phyloP scores from a whole-genome alignment of 805 yeast species.

The Monosporozyma yasuniensis region DNA sequence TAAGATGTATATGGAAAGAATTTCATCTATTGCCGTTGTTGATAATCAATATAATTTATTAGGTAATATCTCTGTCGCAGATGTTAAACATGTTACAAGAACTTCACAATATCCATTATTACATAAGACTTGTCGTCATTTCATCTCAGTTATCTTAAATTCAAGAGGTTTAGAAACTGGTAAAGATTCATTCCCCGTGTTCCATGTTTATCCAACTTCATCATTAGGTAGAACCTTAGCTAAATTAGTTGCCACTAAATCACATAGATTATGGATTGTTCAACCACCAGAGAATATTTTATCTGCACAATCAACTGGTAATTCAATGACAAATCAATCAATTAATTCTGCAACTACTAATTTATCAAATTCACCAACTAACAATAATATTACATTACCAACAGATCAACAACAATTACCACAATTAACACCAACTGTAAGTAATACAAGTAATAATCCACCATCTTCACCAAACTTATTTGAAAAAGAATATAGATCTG shows the following conservation, averaged over 20 bases:
- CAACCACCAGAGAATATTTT: constrained; percentile 38
- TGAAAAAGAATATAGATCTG: constrained; percentile 50
- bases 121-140: constrained; percentile 77
- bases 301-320: constrained; percentile 15
- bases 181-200: constrained; percentile 93
- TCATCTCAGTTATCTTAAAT: constrained; percentile 75
- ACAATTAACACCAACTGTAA: constrained; percentile 7
- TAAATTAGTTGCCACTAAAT: constrained; percentile 86
- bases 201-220: constrained; percentile 75
- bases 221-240: constrained; percentile 86
- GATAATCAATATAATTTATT: constrained; percentile 66
- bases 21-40: constrained; percentile 87
- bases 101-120: constrained; percentile 79
- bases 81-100: constrained; percentile 78
- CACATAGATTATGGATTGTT: constrained; percentile 84
- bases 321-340: constrained; percentile 2
- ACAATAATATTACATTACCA: not conserved
- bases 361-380: not conserved
- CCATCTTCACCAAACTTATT: constrained; percentile 21
- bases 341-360: not conserved
- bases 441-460: not conserved
- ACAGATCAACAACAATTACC: constrained; percentile 4
- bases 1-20: constrained; percentile 75
- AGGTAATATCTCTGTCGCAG: constrained; percentile 92
- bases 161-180: constrained; percentile 78